Evolutionary conservation across 768 basidiomycete genomes (phyloP).

Genomic region (Boletus pseudopeckii): DNA sequence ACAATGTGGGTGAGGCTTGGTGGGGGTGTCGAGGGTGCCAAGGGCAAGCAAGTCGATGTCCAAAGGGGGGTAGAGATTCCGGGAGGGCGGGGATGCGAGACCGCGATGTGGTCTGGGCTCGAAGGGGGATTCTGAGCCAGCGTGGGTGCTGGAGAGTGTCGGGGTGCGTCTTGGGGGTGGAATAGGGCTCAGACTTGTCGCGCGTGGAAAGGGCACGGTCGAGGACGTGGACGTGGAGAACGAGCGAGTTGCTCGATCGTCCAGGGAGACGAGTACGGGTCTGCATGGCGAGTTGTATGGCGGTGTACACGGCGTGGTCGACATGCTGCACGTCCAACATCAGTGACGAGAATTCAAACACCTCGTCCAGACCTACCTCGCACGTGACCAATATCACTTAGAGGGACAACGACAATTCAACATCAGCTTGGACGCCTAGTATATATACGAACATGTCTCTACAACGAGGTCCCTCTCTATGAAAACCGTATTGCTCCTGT

Average conservation of each 20-base stretch:
- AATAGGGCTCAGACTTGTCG: neutral
- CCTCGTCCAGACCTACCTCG: conserved; percentile 13
- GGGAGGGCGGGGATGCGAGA: neutral
- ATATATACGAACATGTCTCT: conserved; percentile 16
- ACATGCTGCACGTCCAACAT: conserved; percentile 27
- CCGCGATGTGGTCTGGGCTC: conserved; percentile 17
- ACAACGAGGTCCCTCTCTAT: conserved; percentile 21
- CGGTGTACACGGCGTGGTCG: conserved; percentile 28
- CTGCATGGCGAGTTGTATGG: conserved; percentile 6
- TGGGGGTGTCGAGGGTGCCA: conserved; percentile 5
- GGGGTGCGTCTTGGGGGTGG: conserved; percentile 4
- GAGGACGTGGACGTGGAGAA: conserved; percentile 7
- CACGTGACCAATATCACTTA: conserved; percentile 27
- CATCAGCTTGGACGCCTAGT: neutral
- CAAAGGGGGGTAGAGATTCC: conserved; percentile 3
- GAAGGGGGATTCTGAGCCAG: conserved; percentile 16
- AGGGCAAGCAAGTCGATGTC: conserved; percentile 12
- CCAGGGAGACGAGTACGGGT: neutral
- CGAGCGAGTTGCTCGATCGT: neutral
- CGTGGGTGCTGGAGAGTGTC: conserved; percentile 8
- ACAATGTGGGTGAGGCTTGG: conserved; percentile 2
- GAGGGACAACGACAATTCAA: neutral
- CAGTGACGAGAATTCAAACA: neutral
- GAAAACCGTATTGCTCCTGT: conserved; percentile 33
- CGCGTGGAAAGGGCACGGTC: conserved; percentile 20